phyloP scores from a whole-genome alignment of 495 filamentous ascomycete species.

The Penicillium manginii region DNA sequence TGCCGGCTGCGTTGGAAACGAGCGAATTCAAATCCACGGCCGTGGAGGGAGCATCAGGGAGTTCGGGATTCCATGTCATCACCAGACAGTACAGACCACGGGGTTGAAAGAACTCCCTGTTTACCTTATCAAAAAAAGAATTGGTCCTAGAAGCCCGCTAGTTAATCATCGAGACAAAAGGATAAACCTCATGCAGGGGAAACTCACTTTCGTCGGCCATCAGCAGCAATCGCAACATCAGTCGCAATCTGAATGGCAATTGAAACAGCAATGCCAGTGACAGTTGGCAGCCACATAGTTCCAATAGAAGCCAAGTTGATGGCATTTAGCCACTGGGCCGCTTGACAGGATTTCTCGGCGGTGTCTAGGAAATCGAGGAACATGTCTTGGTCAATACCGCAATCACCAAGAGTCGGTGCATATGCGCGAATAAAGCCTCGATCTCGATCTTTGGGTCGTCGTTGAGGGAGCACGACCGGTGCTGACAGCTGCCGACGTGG shows the following conservation, averaged over 20 bases:
- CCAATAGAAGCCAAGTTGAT: constrained; percentile 48
- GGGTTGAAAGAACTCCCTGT: constrained; percentile 60
- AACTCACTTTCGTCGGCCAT: constrained; percentile 36
- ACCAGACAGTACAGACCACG: constrained; percentile 62
- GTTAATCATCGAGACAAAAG: background rate
- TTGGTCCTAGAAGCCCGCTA: constrained; percentile 44
- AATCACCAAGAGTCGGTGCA: constrained; percentile 53
- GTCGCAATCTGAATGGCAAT: constrained; percentile 46
- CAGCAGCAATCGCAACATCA: constrained; percentile 47
- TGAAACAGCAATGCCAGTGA: constrained; percentile 49
- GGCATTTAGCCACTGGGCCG: constrained; percentile 39
- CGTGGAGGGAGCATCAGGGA: constrained; percentile 19
- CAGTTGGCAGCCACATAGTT: constrained; percentile 42
- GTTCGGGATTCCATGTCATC: constrained; percentile 60
- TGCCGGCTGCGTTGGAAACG: constrained; percentile 26
- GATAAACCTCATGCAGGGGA: background rate
- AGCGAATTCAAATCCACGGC: constrained; percentile 34
- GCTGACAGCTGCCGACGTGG: constrained; percentile 34
- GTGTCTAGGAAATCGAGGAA: constrained; percentile 59
- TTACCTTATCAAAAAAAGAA: constrained; percentile 58
- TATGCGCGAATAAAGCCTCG: constrained; percentile 48
- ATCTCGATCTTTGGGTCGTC: constrained; percentile 32
- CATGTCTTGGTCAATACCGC: constrained; percentile 52
- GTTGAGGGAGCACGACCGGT: constrained; percentile 42
- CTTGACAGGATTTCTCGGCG: constrained; percentile 47